Conservation (phyloP, 1,284 basidiomycete species). For the Ganoderma resinaceum region DNA sequence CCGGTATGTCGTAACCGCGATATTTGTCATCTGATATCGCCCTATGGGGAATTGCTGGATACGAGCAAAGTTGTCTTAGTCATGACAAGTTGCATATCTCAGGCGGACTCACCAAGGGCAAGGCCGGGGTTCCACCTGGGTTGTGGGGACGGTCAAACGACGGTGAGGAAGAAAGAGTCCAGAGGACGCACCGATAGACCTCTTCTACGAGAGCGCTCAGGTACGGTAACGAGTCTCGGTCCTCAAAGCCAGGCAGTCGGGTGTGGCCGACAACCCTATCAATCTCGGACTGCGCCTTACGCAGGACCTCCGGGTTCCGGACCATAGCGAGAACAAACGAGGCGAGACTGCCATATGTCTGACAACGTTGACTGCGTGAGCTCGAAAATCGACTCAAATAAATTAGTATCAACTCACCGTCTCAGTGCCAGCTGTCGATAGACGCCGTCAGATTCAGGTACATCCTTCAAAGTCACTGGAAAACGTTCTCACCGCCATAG, state of each 20-base stretch:
- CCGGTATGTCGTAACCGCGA: conserved; percentile 51
- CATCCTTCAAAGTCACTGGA: conserved; percentile 22
- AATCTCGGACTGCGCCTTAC: conserved; percentile 28
- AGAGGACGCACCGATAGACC: conserved; percentile 44
- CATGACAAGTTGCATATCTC: not conserved
- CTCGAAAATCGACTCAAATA: not conserved
- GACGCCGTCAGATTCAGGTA: conserved; percentile 21
- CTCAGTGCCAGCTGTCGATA: conserved; percentile 33
- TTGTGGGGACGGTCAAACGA: not conserved
- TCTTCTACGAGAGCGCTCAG: conserved; percentile 55
- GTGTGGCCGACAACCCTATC: conserved; percentile 25
- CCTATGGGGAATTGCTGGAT: conserved; percentile 21
- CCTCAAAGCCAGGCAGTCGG: conserved; percentile 28
- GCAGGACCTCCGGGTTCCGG: conserved; percentile 23
- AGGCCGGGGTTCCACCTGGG: conserved; percentile 26
- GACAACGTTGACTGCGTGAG: not conserved
- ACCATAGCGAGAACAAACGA: conserved; percentile 29
- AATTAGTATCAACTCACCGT: conserved; percentile 24
- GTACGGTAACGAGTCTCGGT: conserved; percentile 37
- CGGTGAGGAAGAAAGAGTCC: no score
- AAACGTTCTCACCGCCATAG: conserved; percentile 29
- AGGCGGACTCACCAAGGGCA: conserved; percentile 16
- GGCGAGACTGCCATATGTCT: conserved; percentile 13
- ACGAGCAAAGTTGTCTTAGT: not conserved
- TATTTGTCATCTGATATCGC: conserved; percentile 54